Evolutionary conservation across 495 filamentous ascomycete genomes (phyloP), one percentile per base, ranked within the genome.

Genomic region (Penicillium pulvis): DNA sequence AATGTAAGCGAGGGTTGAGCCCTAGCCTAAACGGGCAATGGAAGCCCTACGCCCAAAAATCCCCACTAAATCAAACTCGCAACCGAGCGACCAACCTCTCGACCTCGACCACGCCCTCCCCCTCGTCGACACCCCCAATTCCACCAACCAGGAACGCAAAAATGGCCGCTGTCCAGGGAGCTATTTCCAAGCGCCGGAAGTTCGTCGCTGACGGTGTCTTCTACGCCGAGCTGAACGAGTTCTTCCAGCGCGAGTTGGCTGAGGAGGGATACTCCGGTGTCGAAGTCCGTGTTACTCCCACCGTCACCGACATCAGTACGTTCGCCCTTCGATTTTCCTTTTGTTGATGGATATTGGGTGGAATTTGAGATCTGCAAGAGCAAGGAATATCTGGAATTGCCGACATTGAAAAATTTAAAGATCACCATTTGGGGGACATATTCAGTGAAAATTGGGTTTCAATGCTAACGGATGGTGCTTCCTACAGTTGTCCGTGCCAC

Each of bases 161-260:
- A 65, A 90, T 90, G 87, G 82, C 83, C 70, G 80, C 82, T 75
- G 80, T 85, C 69, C 85, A 85, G 75, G 85, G 83, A 75, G 83
- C 85, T 76, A 87, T 89, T 79, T 97, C 93, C 74, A 98, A 98
- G 90, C 88, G 92, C 76, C 89, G 94, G 82, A 98, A 98, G 90
- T 98, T 98, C 86, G 93, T 98, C 79, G 95, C 95, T 73, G 95
- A 98, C 80, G 95, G 94, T 83, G 95, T 98, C 77, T 98, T 98
- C 90, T 98, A 97, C 80, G 95, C 95, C 82, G 94, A 98, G 83
- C 82, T 98, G 79, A 98, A 98, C 89, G 94, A 98, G 84, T 98
- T 98, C 90, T 98, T 98, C 92, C 95, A 97, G 85, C 93, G 95
- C 77, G 94, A 98, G 83, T 85, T 98, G 75, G 93, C 93, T 76